A percentile compares a stretch with the other conserved stretches of the same genome.
phyloP scores from a whole-genome alignment of 2,329 filamentous ascomycete genomes.

The Beauveria caledonica region DNA sequence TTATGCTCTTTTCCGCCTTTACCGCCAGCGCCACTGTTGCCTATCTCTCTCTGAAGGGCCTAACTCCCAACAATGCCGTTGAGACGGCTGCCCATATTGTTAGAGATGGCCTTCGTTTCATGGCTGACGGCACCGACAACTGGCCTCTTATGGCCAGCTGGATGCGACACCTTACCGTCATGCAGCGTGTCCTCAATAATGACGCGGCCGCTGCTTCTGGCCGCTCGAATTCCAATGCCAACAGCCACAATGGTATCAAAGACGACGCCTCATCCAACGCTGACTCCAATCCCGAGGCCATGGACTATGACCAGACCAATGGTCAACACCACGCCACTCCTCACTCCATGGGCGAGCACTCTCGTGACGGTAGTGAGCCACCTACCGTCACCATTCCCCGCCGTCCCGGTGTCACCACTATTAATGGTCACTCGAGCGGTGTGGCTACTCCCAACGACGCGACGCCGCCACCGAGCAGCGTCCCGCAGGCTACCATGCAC shows the following conservation, averaged over 20 bases:
- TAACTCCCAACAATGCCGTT: conserved; percentile 47
- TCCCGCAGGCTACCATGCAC: conserved; percentile 18
- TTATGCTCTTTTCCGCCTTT: conserved; percentile 56
- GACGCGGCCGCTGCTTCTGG: conserved; percentile 31
- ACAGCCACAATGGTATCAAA: conserved; percentile 31
- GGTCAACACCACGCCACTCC: conserved; percentile 24
- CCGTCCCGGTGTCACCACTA: conserved; percentile 48
- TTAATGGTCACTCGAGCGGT: conserved; percentile 47
- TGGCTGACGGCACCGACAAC: conserved; percentile 49
- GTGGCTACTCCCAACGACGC: conserved; percentile 16
- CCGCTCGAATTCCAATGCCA: conserved; percentile 27
- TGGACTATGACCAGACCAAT: conserved; percentile 46
- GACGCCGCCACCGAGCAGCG: conserved; percentile 10
- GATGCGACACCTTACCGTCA: conserved; percentile 52
- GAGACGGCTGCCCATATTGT: conserved; percentile 51
- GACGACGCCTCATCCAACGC: conserved; percentile 48
- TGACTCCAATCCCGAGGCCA: conserved; percentile 46
- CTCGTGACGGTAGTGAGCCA: conserved; percentile 45
- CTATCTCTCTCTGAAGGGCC: conserved; percentile 53
- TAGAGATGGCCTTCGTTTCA: conserved; percentile 49
- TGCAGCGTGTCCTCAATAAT: conserved; percentile 52
- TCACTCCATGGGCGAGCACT: conserved; percentile 31
- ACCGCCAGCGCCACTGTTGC: conserved; percentile 53
- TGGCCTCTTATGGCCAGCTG: conserved; percentile 53
- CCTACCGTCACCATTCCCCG: conserved; percentile 34